These are phyloP conservation scores for Priceomyces medius DNA, from an alignment of 805 yeast genomes.

Conservation along the genomic window DNA sequence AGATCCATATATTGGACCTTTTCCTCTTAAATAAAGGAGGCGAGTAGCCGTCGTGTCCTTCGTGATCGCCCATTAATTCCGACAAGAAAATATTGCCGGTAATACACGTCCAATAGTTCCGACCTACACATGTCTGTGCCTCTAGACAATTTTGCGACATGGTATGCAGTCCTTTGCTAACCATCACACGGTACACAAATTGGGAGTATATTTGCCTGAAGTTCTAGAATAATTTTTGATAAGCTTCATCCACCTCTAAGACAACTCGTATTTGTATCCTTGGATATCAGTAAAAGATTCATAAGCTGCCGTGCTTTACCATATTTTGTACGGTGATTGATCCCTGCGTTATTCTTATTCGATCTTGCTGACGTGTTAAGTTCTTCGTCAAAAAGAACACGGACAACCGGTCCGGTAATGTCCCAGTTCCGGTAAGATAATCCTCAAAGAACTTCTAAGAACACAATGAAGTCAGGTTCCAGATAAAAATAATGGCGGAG, in stretches of 20 bases:
- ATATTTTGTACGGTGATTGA: too few species aligned
- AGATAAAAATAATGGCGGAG: background rate
- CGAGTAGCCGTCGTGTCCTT: background rate
- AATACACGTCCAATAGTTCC: background rate
- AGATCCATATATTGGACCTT: background rate
- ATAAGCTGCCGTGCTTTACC: too few species aligned
- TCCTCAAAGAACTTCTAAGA: background rate
- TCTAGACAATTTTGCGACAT: background rate
- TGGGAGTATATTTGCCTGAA: too few species aligned
- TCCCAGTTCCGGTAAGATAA: background rate
- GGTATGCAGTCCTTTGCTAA: background rate
- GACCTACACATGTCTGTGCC: conserved; percentile 1
- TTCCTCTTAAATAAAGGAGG: background rate
- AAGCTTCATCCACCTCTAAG: too few species aligned
- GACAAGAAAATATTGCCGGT: background rate
- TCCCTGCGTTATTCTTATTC: background rate
- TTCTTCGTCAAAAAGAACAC: background rate
- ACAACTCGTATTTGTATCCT: too few species aligned
- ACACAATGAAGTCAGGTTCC: too few species aligned
- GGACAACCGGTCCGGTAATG: background rate
- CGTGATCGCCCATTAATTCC: background rate
- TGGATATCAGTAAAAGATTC: too few species aligned
- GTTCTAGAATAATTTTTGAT: too few species aligned
- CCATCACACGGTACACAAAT: too few species aligned
- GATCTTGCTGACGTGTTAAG: background rate